Base-by-base conservation (phyloP, 768 basidiomycete species). In the Auricularia sp. region DNA sequence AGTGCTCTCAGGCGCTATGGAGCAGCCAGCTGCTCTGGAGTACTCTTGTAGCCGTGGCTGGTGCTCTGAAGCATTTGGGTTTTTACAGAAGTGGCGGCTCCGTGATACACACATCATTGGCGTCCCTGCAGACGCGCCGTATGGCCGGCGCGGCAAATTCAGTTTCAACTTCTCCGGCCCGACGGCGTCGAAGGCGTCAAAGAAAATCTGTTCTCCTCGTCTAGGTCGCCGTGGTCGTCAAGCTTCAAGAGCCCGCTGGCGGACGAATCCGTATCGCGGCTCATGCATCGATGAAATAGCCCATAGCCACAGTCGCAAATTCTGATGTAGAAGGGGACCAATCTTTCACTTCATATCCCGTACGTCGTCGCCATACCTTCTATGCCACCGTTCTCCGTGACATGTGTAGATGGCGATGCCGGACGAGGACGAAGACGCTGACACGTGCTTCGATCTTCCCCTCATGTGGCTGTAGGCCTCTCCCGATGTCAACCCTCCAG, bases 131-230 rank as follows among this genome's bases (percentile, higher is more conserved):
- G 83, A 83, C 67, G 84, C 83, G 68, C 11, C 34, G 56, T 4
- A 18, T 18, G 47, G 47, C 21, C 81, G 81, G 14, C 75, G 75
- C 63, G 86, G 86, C 63, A 88, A 88, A 14, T 76, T 88, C 71
- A 86, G 85, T 18, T 88, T 90, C 80, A 90, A 91, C 73, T 80
- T 87, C 56, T 80, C 81, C 54, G 88, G 87, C 2, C 83, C 84
- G 5, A 16, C 47, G 47, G 47, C 10, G 18, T 79, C 62, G 80
- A 75, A 3, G 89, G 86, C 24, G 86, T 83, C 71, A 16, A 21
- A 21, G 87, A 89, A 68, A 82, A 83, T 13, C 84, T 84, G 2
- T 82, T 90, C 68, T 82, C 74, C 6, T 83, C 0, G 82, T 87
- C 37, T 85, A 77, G 75, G 88, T 90, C 75, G 87, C 81, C 36